A percentile compares a stretch with the other conserved stretches of the same genome.
Conservation (phyloP, 345 rosid genomes). For the Microthlaspi erraticum region DNA sequence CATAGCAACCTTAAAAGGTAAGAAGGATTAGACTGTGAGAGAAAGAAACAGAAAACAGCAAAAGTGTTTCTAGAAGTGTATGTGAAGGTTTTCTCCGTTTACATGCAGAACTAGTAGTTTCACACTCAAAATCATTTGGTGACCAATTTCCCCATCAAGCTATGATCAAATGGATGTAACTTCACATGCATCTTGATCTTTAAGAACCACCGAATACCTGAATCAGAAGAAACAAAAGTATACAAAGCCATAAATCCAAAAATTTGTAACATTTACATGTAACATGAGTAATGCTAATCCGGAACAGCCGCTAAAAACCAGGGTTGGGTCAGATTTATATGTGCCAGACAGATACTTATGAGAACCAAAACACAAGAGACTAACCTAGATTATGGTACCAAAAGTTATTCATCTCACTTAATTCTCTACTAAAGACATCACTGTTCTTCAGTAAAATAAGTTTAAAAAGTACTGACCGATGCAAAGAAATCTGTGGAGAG, state of each 20-base stretch:
- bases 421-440: background rate
- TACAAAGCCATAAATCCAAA: conserved; percentile 3
- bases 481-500: conserved; percentile 75
- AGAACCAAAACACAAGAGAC: no score
- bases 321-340: no score
- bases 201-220: conserved; percentile 65
- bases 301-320: no score
- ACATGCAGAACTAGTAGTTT: conserved; percentile 7
- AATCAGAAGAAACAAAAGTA: background rate
- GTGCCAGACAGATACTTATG: no score
- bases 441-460: background rate
- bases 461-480: conserved; percentile 55
- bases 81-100: conserved; percentile 11
- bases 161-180: conserved; percentile 7
- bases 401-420: no score
- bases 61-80: background rate
- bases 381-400: no score
- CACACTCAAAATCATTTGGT: no score
- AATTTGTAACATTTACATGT: no score
- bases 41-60: background rate
- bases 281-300: no score
- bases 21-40: background rate
- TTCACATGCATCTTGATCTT: conserved; percentile 27
- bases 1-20: background rate
- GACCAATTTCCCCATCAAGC: background rate